Percentiles rank a stretch among this genome's conserved stretches.
These are phyloP conservation scores for Hypomyces perniciosus DNA, from an alignment of 2,329 filamentous ascomycete genomes.

Conservation along the genomic window DNA sequence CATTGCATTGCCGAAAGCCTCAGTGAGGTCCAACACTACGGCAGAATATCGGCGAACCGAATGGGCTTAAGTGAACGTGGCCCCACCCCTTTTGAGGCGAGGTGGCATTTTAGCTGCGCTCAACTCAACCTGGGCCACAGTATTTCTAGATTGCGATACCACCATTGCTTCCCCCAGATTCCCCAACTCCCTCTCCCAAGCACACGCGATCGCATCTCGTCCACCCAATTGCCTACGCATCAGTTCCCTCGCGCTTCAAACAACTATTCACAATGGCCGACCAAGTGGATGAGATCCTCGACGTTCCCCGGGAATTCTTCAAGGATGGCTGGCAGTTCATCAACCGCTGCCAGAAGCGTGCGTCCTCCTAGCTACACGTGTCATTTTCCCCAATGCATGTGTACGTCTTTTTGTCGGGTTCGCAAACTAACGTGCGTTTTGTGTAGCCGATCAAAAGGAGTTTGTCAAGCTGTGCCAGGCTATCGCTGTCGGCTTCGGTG, in stretches of 20 bases:
- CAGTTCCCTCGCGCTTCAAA: not conserved
- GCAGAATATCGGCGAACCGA: conserved; percentile 5
- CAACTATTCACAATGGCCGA: conserved; percentile 50
- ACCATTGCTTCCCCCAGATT: not conserved
- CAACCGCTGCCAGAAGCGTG: conserved; percentile 57
- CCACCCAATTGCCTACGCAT: not conserved
- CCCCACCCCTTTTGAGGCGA: conserved; percentile 11
- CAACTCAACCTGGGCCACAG: not conserved
- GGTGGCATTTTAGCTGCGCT: conserved; percentile 12
- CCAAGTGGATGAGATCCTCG: conserved; percentile 63
- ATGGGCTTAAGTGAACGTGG: not conserved
- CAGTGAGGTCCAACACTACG: not conserved
- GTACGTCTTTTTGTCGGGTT: conserved; percentile 2
- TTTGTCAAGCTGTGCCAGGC: conserved; percentile 47
- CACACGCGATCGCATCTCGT: not conserved
- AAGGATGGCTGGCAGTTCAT: conserved; percentile 57
- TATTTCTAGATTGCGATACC: conserved; percentile 4
- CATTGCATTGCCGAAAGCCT: not conserved
- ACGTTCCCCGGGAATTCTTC: conserved; percentile 61
- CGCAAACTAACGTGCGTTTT: not conserved
- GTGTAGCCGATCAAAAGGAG: conserved; percentile 36
- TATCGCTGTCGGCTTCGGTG: conserved; percentile 62
- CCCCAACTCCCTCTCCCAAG: not conserved
- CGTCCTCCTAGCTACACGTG: conserved; percentile 19
- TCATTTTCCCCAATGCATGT: not conserved